These are phyloP conservation scores for Spirogloea muscicola DNA, from an alignment of 139 green algal species.

Conservation along the genomic window DNA sequence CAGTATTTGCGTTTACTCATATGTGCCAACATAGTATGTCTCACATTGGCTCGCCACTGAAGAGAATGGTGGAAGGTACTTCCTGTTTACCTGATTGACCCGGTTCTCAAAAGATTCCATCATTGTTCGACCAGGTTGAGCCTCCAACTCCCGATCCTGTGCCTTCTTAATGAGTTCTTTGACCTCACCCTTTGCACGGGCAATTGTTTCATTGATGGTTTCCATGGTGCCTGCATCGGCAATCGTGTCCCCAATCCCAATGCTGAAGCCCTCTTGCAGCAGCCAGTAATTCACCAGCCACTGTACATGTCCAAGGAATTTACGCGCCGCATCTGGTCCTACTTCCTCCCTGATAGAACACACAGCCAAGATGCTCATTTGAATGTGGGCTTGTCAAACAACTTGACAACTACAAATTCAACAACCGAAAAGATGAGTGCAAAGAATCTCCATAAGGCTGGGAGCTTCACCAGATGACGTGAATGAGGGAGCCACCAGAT, in stretches of 20 bases:
- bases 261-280: constrained; percentile 85
- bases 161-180: constrained; percentile 63
- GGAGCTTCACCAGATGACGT: constrained; percentile 80
- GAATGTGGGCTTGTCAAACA: too few relatives aligned
- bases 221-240: constrained; percentile 85
- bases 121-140: constrained; percentile 83
- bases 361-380: too few relatives aligned
- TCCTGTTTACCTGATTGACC: constrained; percentile 70
- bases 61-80: too few relatives aligned
- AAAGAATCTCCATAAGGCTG: too few relatives aligned
- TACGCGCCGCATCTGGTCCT: constrained; percentile 76
- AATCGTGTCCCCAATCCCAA: constrained; percentile 96
- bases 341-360: constrained; percentile 78
- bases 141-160: constrained; percentile 83
- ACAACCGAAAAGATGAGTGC: too few relatives aligned
- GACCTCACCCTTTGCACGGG: constrained; percentile 58
- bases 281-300: constrained; percentile 94
- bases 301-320: constrained; percentile 77
- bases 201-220: constrained; percentile 89
- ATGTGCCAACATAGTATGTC: too few relatives aligned
- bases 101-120: constrained; percentile 90
- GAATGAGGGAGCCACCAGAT: constrained; percentile 75
- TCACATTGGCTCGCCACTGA: too few relatives aligned
- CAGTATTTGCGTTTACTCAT: too few relatives aligned
- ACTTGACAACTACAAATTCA: too few relatives aligned